Base-by-base conservation (phyloP, 495 filamentous ascomycete species). In the Neurospora sp. region DNA sequence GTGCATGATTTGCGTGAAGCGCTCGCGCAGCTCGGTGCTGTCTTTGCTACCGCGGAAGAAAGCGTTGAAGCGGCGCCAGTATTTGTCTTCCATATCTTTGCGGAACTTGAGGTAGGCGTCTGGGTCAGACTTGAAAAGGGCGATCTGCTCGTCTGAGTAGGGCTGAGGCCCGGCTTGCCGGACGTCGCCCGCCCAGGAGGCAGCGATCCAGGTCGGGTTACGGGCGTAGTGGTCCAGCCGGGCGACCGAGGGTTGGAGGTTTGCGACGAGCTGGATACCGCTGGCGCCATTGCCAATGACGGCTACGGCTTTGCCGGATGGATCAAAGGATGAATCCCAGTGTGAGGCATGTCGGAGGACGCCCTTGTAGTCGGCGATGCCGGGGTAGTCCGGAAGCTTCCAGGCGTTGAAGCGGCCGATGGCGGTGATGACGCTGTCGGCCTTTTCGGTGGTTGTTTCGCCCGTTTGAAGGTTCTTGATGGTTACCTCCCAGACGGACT, bases 191-290 rank as follows among this genome's bases (percentile, higher is more conserved):
- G 83, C 82, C 76, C 83, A 85, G 1, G 79, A 80, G 8, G 87
- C 85, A 0, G 90, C 86, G n/a, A 93, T 89, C 91, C 91, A 93
- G 1, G 90, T 92, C 39, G 83, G 86, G 74, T 88, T 90, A 23
- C 91, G 86, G 7, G 87, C 89, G 71, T 91, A 93, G 79, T 91
- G 87, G 75, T 90, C 88, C 84, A 88, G 80, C 23, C 85, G 83
- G 12, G 81, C 77, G 16, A 88, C 87, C 9, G 83, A 75, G 14
- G 87, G 87, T 72, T 90, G 84, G 31, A 90, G 78, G 23, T 85
- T 85, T 12, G 88, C 84, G 7, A 90, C 85, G 27, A 92, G 85
- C 75, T 93, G 90, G 40, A 85, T 89, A 77, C 78, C 83, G 76
- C 76, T 89, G 82, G 76, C 88, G 72, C 79, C 88, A 84, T 83